These are phyloP conservation scores for Arabidopsis arenosa DNA, from an alignment of 345 rosid genomes.

Conservation along the genomic window DNA sequence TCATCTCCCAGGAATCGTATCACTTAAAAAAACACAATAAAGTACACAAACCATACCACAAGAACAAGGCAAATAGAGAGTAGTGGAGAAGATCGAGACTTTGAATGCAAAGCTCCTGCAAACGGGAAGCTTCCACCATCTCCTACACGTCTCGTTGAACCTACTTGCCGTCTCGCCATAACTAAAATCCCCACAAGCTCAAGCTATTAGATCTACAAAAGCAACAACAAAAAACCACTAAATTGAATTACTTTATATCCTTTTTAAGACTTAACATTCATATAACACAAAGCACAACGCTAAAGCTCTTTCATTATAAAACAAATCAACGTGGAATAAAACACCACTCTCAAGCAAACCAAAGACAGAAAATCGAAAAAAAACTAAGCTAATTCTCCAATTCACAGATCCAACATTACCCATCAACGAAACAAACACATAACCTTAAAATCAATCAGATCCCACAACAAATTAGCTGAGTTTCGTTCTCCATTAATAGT, in stretches of 20 bases:
- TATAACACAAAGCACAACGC: background rate
- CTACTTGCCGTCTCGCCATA: constrained; percentile 92
- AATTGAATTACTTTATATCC: background rate
- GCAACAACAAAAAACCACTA: background rate
- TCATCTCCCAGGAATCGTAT: constrained; percentile 1
- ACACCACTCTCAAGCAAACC: background rate
- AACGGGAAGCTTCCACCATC: constrained; percentile 83
- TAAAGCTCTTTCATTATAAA: background rate
- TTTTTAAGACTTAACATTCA: background rate
- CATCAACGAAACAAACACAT: constrained; percentile 6
- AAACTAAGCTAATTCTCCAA: background rate
- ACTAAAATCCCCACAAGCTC: constrained; percentile 22
- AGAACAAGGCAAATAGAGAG: constrained; percentile 71
- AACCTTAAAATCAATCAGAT: constrained; percentile 1
- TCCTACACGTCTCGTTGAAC: constrained; percentile 71
- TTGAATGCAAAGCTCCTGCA: constrained; percentile 71
- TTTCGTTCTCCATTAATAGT: background rate
- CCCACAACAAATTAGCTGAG: constrained; percentile 23
- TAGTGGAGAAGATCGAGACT: constrained; percentile 80
- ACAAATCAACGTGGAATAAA: constrained; percentile 5
- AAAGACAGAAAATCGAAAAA: background rate
- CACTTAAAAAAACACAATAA: background rate
- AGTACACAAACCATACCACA: constrained; percentile 51
- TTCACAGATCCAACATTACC: constrained; percentile 15
- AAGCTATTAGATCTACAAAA: constrained; percentile 34